Base-by-base conservation (phyloP, 2,329 filamentous ascomycete genomes). In the Sporothrix protearum region DNA sequence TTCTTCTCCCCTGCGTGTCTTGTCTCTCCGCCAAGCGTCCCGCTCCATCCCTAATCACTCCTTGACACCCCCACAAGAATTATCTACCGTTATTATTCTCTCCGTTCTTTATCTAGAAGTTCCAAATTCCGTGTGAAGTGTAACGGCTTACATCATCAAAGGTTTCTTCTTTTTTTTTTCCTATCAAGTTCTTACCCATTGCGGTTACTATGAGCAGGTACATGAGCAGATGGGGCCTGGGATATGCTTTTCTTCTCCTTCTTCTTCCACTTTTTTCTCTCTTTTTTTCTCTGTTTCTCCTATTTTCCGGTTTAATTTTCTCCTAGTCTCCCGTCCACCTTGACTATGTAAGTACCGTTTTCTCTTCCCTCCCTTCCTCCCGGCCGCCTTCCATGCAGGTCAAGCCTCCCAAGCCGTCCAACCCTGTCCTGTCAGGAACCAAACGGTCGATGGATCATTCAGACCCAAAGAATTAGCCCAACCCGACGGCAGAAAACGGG, bases 381-480 rank as follows among this genome's bases (percentile, higher is more conserved):
- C 55, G 55, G 42, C 19, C 30, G 55, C 30, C 30, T 39, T 12
- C 59, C 59, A 45, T 64, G 59, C 59, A 45, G 59, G 22, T 45
- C 59, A 49, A 66, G 39, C 42, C 42, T 53, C 49, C 5, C 9
- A 53, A 53, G 12, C n/a, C 25, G 14, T 33, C 55, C 33, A 66
- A 42, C 63, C 63, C 63, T 66, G 45, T 66, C 45, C 22, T 49
- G 45, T 28, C 49, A 53, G 49, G 49, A 59, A 59, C 55, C 25
- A 19, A 36, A 59, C 16, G 55, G n/a, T 22, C 49, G 49, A 53
- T 25, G 49, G 49, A 6, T 49, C n/a, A n/a, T n/a, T n/a, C n/a
- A n/a, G n/a, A n/a, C 25, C 14, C 42, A 47, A 28, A 45, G 6
- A 8, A 28, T n/a, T n/a, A n/a, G n/a, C n/a, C n/a, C 63, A 47